Conservation (phyloP, 208 protist species). For the Acanthamoeba sp. region DNA sequence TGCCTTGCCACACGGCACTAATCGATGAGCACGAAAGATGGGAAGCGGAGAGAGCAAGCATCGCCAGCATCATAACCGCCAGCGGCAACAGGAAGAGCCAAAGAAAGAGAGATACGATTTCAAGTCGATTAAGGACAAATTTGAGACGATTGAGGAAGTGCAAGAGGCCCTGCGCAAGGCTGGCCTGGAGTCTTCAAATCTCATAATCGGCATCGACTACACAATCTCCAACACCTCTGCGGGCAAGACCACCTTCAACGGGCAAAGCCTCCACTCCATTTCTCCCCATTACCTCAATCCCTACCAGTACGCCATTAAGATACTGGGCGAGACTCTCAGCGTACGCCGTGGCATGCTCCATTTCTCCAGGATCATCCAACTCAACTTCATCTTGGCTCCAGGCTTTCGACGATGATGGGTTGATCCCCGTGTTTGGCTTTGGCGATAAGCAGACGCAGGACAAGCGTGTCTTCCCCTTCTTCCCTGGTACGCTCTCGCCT, state of each 20-base stretch:
- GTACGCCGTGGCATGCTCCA: neutral
- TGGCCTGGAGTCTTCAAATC: conserved; percentile 78
- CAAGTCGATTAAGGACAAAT: conserved; percentile 64
- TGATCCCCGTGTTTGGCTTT: conserved; percentile 83
- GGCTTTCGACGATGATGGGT: conserved; percentile 88
- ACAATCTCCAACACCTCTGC: conserved; percentile 79
- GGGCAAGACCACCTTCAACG: conserved; percentile 84
- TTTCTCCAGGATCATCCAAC: neutral
- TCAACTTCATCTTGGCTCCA: neutral
- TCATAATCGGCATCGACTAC: conserved; percentile 87
- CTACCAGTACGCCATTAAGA: conserved; percentile 87
- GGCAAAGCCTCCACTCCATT: conserved; percentile 83
- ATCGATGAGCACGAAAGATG: too few species aligned
- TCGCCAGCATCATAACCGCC: neutral
- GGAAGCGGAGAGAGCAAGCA: neutral
- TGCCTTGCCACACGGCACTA: too few species aligned
- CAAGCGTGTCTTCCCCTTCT: conserved; percentile 87
- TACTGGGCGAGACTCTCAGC: conserved; percentile 85
- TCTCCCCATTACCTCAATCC: conserved; percentile 80
- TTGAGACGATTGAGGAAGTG: conserved; percentile 78
- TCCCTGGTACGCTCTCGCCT: conserved; percentile 10
- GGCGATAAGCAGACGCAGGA: conserved; percentile 83
- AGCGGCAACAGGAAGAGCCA: neutral
- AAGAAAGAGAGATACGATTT: neutral
- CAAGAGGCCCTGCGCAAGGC: conserved; percentile 69